Percentiles rank a stretch among this genome's conserved stretches.
phyloP scores from a whole-genome alignment of 495 filamentous ascomycete species.

The Glonium stellatum region DNA sequence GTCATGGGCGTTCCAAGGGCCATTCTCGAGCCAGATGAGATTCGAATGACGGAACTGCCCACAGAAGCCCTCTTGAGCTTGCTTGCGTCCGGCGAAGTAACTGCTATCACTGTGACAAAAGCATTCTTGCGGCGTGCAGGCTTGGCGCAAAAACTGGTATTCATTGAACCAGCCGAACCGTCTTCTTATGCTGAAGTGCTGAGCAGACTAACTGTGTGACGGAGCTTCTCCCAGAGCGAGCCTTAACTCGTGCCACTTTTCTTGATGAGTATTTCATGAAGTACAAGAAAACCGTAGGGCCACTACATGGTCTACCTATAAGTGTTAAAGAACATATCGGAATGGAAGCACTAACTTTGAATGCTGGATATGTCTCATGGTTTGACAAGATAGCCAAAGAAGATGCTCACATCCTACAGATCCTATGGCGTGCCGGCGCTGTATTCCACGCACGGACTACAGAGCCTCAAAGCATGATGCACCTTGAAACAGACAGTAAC shows the following conservation, averaged over 20 bases:
- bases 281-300: conserved; percentile 44
- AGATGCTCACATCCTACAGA: conserved; percentile 45
- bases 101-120: conserved; percentile 43
- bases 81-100: conserved; percentile 42
- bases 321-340: conserved; percentile 61
- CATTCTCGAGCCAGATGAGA: conserved; percentile 41
- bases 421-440: conserved; percentile 43
- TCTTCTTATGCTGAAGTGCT: conserved; percentile 5
- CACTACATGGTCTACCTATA: conserved; percentile 62
- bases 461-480: conserved; percentile 56
- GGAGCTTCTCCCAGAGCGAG: conserved; percentile 51
- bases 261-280: conserved; percentile 32
- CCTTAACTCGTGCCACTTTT: conserved; percentile 33
- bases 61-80: conserved; percentile 40
- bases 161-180: background rate
- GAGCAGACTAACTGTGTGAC: conserved; percentile 52
- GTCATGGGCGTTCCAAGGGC: conserved; percentile 37
- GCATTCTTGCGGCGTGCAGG: conserved; percentile 57
- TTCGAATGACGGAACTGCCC: conserved; percentile 45
- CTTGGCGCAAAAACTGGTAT: conserved; percentile 50
- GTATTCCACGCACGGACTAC: conserved; percentile 50
- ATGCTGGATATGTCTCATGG: conserved; percentile 44
- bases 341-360: conserved; percentile 47
- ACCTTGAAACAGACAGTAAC: conserved; percentile 51
- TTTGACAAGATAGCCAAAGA: conserved; percentile 38